These are phyloP conservation scores for Plasmodium malariae DNA, from an alignment of 169 alveolate species.

Conservation along the genomic window DNA sequence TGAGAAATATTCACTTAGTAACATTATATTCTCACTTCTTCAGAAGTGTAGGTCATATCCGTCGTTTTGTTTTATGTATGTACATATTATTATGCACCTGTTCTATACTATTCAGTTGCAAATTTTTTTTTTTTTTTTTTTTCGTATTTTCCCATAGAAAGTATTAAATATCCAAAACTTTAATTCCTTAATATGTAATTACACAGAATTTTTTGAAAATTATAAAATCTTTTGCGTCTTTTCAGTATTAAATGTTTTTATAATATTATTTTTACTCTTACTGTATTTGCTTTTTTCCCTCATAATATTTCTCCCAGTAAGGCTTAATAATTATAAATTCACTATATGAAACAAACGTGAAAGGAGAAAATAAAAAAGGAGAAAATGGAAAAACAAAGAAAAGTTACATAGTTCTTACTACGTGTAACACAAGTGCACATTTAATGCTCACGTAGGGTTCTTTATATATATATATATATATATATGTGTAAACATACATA, in stretches of 20 bases:
- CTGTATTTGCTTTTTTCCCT: slow-evolving; percentile 26
- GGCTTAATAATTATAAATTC: no score
- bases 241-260: slow-evolving; percentile 21
- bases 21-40: no score
- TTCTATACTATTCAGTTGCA: neutral
- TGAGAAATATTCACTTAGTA: no score
- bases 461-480: neutral
- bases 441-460: no score
- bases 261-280: slow-evolving; percentile 21
- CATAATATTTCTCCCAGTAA: slow-evolving; percentile 30
- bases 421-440: no score
- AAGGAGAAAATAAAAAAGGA: neutral
- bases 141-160: neutral
- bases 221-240: slow-evolving; percentile 25
- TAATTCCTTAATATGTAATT: slow-evolving; percentile 7
- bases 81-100: neutral
- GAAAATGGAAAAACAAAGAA: neutral
- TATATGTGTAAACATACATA: neutral
- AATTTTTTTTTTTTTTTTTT: neutral
- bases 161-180: slow-evolving; percentile 21
- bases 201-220: slow-evolving; percentile 34
- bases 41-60: no score
- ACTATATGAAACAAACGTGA: no score
- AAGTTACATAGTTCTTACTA: neutral
- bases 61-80: no score